A percentile compares a stretch with the other conserved stretches of the same genome.
phyloP scores from a whole-genome alignment of 1,284 basidiomycete species.

The Microbotryum lychnidis-dioicae region DNA sequence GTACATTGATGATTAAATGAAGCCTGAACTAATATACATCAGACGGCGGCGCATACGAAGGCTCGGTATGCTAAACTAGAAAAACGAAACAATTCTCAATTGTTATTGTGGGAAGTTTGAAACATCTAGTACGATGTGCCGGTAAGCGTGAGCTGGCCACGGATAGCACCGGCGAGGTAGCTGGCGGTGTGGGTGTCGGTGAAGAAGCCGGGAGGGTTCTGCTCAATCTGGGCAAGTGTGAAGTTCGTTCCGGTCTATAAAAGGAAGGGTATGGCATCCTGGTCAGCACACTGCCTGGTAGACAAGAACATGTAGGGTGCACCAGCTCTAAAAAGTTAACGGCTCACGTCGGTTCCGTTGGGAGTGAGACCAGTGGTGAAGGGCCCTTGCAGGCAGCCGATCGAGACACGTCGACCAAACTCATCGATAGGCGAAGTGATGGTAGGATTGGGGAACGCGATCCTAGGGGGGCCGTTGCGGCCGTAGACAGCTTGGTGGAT shows the following conservation, averaged over 20 bases:
- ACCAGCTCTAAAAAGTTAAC: too few relatives aligned
- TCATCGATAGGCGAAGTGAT: constrained; percentile 29
- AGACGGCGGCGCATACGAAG: too few relatives aligned
- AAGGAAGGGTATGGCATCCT: neutral
- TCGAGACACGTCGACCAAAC: constrained; percentile 34
- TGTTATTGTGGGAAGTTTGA: neutral
- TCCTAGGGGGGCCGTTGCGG: constrained; percentile 38
- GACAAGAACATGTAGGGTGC: neutral
- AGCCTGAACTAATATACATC: too few relatives aligned
- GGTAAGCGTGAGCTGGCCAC: constrained; percentile 37
- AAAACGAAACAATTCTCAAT: too few relatives aligned
- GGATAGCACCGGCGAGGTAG: constrained; percentile 40
- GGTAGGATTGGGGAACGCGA: constrained; percentile 41
- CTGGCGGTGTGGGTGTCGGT: constrained; percentile 39
- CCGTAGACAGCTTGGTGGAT: constrained; percentile 39
- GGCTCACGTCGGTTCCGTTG: constrained; percentile 34
- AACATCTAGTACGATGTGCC: constrained; percentile 6
- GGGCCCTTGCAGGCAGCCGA: constrained; percentile 40
- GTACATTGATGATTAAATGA: too few relatives aligned
- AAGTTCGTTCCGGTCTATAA: constrained; percentile 36
- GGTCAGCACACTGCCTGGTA: neutral
- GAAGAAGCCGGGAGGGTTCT: constrained; percentile 39
- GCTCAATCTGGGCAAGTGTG: constrained; percentile 37
- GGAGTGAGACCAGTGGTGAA: constrained; percentile 40
- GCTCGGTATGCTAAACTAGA: too few relatives aligned